Evolutionary conservation across 2,329 filamentous ascomycete genomes (phyloP).

Genomic region (Leptoxyphium fumago): DNA sequence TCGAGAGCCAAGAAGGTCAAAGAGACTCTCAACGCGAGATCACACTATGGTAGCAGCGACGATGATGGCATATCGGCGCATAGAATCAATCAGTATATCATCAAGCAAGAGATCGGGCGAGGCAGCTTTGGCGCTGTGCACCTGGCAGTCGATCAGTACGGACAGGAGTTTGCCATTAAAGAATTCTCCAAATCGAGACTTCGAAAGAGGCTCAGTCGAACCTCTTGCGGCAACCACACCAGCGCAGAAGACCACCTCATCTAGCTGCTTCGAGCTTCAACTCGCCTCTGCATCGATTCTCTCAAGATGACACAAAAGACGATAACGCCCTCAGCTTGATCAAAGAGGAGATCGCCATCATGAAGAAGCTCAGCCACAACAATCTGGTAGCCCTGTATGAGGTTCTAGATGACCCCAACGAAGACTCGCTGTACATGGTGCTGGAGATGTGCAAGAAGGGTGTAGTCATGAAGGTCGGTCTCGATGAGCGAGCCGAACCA

Average conservation of each 20-base stretch:
- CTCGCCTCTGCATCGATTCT: constrained; percentile 48
- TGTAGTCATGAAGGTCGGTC: constrained; percentile 86
- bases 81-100: constrained; percentile 86
- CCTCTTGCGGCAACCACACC: constrained; percentile 54
- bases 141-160: constrained; percentile 76
- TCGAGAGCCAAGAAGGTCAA: constrained; percentile 49
- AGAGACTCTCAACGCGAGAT: constrained; percentile 85
- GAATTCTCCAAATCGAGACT: constrained; percentile 91
- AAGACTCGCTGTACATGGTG: constrained; percentile 96
- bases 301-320: constrained; percentile 28
- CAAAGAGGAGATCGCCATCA: constrained; percentile 91
- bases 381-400: constrained; percentile 91
- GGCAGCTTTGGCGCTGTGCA: constrained; percentile 94
- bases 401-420: constrained; percentile 85
- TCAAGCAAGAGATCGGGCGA: constrained; percentile 89
- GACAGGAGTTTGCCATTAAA: constrained; percentile 88
- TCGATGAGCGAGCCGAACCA: constrained; percentile 69
- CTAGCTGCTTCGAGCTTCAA: constrained; percentile 42
- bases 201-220: constrained; percentile 84
- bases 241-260: constrained; percentile 32
- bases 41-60: constrained; percentile 74
- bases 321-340: constrained; percentile 66
- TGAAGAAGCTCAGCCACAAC: constrained; percentile 94
- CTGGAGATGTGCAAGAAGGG: constrained; percentile 98
- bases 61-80: constrained; percentile 69